These are phyloP conservation scores for Mycosarcoma mackinlayi DNA, from an alignment of 1,284 basidiomycete species.

Conservation along the genomic window DNA sequence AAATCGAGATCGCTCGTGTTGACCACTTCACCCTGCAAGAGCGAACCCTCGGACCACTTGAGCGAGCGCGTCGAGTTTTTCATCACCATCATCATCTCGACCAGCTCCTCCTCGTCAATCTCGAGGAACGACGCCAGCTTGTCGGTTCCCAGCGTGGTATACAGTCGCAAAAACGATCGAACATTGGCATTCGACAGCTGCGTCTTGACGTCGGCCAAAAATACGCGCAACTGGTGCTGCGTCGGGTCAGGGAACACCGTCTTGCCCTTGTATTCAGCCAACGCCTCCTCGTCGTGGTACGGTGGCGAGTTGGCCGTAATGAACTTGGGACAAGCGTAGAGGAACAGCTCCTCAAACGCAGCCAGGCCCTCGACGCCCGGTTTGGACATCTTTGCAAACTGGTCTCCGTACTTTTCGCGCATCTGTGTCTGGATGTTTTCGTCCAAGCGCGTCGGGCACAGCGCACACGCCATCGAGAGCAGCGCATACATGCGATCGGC, in stretches of 20 bases:
- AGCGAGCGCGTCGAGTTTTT: slow-evolving; percentile 78
- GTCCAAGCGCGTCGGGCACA: slow-evolving; percentile 87
- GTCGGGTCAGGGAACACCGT: slow-evolving; percentile 77
- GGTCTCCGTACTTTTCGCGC: slow-evolving; percentile 92
- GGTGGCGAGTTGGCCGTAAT: slow-evolving; percentile 88
- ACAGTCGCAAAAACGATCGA: slow-evolving; percentile 91
- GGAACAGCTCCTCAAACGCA: slow-evolving; percentile 92
- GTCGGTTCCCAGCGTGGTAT: slow-evolving; percentile 89
- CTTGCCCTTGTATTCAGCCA: slow-evolving; percentile 73
- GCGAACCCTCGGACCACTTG: slow-evolving; percentile 76
- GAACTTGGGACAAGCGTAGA: slow-evolving; percentile 95
- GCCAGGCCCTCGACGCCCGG: slow-evolving; percentile 76
- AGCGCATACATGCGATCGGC: slow-evolving; percentile 97
- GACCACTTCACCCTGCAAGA: slow-evolving; percentile 87
- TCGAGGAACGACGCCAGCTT: slow-evolving; percentile 89
- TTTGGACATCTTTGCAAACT: slow-evolving; percentile 82
- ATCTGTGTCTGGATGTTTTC: slow-evolving; percentile 93
- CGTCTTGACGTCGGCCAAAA: slow-evolving; percentile 81
- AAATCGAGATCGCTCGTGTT: slow-evolving; percentile 94
- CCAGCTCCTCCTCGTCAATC: slow-evolving; percentile 89
- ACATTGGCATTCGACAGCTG: slow-evolving; percentile 84
- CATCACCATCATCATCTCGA: slow-evolving; percentile 96
- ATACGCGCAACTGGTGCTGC: slow-evolving; percentile 84
- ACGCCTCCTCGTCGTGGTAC: slow-evolving; percentile 82
- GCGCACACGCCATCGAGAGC: slow-evolving; percentile 89